Evolutionary conservation across 1,284 basidiomycete species (phyloP).

Genomic region (Hemileia vastatrix): DNA sequence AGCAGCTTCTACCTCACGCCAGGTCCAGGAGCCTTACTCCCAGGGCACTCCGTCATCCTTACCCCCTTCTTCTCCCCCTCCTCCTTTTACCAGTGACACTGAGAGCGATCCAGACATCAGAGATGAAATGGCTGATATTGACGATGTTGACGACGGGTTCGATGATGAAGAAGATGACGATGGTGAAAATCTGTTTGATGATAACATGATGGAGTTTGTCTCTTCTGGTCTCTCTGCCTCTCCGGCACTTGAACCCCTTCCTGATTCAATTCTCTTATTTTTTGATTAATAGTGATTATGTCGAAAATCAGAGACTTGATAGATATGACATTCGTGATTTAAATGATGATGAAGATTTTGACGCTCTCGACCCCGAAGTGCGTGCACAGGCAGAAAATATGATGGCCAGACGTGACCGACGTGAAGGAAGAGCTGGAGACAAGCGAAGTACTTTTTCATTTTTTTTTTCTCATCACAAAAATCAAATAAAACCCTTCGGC

Average conservation of each 20-base stretch:
- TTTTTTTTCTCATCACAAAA: constrained; percentile 27
- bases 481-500: constrained; percentile 22
- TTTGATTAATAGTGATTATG: constrained; percentile 66
- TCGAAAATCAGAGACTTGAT: constrained; percentile 69
- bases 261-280: neutral
- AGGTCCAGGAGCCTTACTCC: too few relatives aligned
- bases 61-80: constrained; percentile 23
- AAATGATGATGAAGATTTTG: constrained; percentile 70
- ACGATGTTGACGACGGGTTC: constrained; percentile 49
- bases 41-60: constrained; percentile 18
- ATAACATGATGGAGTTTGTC: constrained; percentile 62
- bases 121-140: constrained; percentile 55
- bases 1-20: too few relatives aligned
- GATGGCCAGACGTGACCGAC: constrained; percentile 79
- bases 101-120: constrained; percentile 14
- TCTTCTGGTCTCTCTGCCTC: constrained; percentile 17
- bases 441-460: constrained; percentile 42
- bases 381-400: constrained; percentile 74
- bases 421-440: constrained; percentile 55
- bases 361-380: constrained; percentile 60
- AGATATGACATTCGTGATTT: constrained; percentile 76
- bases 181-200: constrained; percentile 86
- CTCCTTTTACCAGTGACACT: constrained; percentile 18
- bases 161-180: constrained; percentile 58
- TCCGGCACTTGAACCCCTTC: neutral